Conservation (phyloP, 352 stramenopile species). For the Globisporangium nunn region DNA sequence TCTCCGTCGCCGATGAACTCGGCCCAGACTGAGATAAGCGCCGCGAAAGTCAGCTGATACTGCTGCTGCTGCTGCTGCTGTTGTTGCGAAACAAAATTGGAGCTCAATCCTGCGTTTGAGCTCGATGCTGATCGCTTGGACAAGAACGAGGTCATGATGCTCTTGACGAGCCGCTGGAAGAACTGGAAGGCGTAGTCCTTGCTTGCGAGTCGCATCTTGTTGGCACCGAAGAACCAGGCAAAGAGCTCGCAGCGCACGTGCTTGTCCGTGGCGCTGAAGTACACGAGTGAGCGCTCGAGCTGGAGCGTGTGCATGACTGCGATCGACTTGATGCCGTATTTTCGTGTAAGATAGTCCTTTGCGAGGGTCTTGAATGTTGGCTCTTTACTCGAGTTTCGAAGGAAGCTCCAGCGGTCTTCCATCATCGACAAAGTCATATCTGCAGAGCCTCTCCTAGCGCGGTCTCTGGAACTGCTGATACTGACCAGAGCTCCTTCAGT, state of each 20-base stretch:
- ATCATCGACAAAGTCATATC: constrained; percentile 15
- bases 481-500: constrained; percentile 12
- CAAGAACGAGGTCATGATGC: constrained; percentile 24
- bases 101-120: not conserved
- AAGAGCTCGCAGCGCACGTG: constrained; percentile 58
- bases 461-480: not conserved
- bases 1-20: constrained; percentile 70
- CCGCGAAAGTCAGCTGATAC: constrained; percentile 32
- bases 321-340: constrained; percentile 75
- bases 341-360: constrained; percentile 53
- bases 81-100: not conserved
- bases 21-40: constrained; percentile 43
- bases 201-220: constrained; percentile 29
- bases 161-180: constrained; percentile 47
- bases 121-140: constrained; percentile 11
- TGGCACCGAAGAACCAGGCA: constrained; percentile 54
- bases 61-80: constrained; percentile 10
- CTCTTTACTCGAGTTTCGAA: constrained; percentile 15
- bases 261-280: constrained; percentile 36
- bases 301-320: constrained; percentile 60
- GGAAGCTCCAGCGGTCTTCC: constrained; percentile 30
- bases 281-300: constrained; percentile 57
- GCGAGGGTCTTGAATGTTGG: constrained; percentile 48
- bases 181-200: constrained; percentile 57
- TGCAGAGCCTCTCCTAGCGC: not conserved